Conservation (phyloP, 2,329 filamentous ascomycete genomes). For the Piedraia hortae region DNA sequence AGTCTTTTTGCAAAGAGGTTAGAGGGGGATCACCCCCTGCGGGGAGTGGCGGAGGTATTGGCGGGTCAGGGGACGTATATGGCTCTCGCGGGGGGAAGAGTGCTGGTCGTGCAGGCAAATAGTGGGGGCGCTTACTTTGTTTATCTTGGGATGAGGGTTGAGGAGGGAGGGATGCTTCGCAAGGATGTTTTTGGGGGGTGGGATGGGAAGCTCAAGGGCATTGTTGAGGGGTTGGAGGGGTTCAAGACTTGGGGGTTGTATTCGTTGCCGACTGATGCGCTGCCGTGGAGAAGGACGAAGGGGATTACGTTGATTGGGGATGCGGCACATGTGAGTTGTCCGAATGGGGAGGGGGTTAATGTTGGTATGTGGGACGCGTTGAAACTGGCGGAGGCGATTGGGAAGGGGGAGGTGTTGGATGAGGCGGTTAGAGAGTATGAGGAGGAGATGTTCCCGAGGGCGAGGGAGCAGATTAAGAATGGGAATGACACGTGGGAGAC, state of each 20-base stretch:
- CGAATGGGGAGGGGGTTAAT: slow-evolving; percentile 33
- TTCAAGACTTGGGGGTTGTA: slow-evolving; percentile 21
- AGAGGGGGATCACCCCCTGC: slow-evolving; percentile 15
- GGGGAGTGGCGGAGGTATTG: slow-evolving; percentile 8
- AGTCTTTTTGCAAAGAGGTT: slow-evolving; percentile 6
- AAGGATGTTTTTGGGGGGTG: no score
- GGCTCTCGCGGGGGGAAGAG: no score
- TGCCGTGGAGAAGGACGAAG: slow-evolving; percentile 20
- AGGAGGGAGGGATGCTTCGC: no score
- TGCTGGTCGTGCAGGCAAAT: no score
- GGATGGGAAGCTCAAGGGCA: no score
- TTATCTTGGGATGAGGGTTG: no score
- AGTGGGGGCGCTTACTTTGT: no score
- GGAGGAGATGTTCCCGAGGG: slow-evolving; percentile 10
- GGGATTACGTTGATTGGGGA: slow-evolving; percentile 31
- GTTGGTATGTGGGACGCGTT: slow-evolving; percentile 27
- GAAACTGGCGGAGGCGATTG: slow-evolving; percentile 20
- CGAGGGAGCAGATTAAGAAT: slow-evolving; percentile 3
- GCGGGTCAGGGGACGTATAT: no score
- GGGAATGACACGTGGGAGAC: background rate
- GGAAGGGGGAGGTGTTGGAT: slow-evolving; percentile 7
- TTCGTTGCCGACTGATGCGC: slow-evolving; percentile 22
- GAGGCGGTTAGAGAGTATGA: slow-evolving; percentile 10
- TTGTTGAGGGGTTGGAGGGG: no score
- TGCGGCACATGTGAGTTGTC: slow-evolving; percentile 24